phyloP scores from a whole-genome alignment of 2,329 filamentous ascomycete species.

The Aspergillus sp. region DNA sequence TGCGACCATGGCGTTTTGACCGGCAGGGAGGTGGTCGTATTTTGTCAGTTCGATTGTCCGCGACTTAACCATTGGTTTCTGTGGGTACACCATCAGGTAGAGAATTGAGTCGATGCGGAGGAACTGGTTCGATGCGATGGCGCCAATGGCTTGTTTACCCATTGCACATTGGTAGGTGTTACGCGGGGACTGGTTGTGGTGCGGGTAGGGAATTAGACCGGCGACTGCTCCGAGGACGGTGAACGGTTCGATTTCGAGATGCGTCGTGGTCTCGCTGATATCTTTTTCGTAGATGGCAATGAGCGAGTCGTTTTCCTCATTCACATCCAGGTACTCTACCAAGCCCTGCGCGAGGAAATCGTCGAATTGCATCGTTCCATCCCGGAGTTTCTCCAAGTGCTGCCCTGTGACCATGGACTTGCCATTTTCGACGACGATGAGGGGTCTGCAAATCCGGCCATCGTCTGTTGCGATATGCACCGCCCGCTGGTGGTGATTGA shows the following conservation, averaged over 20 bases:
- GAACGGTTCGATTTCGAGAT: constrained; percentile 96
- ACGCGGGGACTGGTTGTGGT: constrained; percentile 97
- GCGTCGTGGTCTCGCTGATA: constrained; percentile 76
- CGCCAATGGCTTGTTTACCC: constrained; percentile 99
- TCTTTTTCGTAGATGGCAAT: constrained; percentile 85
- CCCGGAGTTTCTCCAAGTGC: constrained; percentile 73
- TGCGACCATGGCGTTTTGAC: constrained; percentile 93
- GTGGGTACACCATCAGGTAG: constrained; percentile 95
- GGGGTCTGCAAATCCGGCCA: constrained; percentile 88
- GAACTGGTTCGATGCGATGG: constrained; percentile 97
- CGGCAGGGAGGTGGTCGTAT: constrained; percentile 94
- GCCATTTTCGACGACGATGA: constrained; percentile 89
- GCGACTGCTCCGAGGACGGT: constrained; percentile 93
- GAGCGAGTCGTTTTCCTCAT: constrained; percentile 94
- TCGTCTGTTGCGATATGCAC: constrained; percentile 97
- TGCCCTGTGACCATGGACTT: constrained; percentile 71
- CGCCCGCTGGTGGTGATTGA: constrained; percentile 85
- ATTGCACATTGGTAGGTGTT: constrained; percentile 99
- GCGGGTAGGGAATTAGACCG: constrained; percentile 92
- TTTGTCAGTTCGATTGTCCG: constrained; percentile 94
- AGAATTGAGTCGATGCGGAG: constrained; percentile 92
- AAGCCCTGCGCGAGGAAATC: constrained; percentile 85
- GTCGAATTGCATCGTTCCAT: constrained; percentile 82
- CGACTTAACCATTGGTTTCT: constrained; percentile 94
- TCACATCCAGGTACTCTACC: constrained; percentile 94